These are phyloP conservation scores for Tetrahymena elliotti DNA, from an alignment of 73 alveolate species.

Conservation along the genomic window DNA sequence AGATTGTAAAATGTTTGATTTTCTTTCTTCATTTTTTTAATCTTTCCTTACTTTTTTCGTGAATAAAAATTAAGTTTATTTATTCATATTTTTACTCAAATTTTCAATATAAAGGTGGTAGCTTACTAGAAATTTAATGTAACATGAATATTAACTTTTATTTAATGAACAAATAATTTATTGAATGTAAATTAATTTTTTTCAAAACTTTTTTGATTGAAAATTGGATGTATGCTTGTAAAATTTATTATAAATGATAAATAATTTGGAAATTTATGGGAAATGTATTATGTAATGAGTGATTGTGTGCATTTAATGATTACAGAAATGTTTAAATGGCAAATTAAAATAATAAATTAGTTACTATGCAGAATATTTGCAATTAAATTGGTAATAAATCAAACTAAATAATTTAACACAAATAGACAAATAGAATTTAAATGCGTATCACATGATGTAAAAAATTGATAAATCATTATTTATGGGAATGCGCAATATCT, in stretches of 20 bases:
- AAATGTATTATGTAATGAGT: background rate
- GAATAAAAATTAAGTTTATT: background rate
- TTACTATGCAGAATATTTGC: background rate
- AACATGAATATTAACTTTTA: background rate
- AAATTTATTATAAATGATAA: no score
- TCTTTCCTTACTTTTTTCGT: no score
- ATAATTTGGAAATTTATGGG: no score
- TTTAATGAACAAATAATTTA: no score
- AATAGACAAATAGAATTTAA: background rate
- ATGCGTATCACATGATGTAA: background rate
- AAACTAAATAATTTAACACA: background rate
- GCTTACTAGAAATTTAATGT: background rate
- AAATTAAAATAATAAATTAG: background rate
- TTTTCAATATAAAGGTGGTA: background rate
- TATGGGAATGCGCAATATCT: background rate
- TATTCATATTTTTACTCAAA: background rate
- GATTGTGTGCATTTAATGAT: background rate
- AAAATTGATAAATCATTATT: background rate
- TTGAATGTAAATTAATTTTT: background rate
- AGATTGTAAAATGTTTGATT: no score
- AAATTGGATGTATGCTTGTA: background rate
- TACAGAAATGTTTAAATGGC: background rate
- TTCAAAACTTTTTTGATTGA: no score
- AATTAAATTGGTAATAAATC: background rate
- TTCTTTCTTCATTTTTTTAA: no score